Percentiles rank a stretch among this genome's conserved stretches.
Conservation (phyloP, 768 basidiomycete genomes). For the Termitomyces heimii region DNA sequence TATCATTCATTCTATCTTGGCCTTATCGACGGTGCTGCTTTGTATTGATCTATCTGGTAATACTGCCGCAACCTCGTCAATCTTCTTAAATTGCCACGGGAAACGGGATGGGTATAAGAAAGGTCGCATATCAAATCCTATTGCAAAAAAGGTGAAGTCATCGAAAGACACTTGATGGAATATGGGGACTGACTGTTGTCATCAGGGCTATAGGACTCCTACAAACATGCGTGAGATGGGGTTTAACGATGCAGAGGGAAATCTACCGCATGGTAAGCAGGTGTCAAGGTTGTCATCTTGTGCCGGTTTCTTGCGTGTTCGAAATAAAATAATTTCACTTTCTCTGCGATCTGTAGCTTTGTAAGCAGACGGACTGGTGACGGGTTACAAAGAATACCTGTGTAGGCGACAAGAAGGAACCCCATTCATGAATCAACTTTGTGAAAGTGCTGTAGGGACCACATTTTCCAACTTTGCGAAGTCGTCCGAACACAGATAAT, state of each 20-base stretch:
- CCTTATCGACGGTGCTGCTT: conserved; percentile 26
- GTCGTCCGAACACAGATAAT: conserved; percentile 85
- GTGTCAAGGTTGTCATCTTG: conserved; percentile 97
- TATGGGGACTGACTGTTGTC: conserved; percentile 71
- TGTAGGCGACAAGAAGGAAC: conserved; percentile 69
- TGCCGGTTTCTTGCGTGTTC: conserved; percentile 95
- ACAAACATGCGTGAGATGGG: neutral
- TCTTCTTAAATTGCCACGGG: conserved; percentile 95
- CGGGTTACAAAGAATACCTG: conserved; percentile 42
- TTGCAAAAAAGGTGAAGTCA: conserved; percentile 7
- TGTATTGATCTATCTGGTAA: conserved; percentile 65
- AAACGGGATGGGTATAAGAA: conserved; percentile 95
- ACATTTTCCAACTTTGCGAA: conserved; percentile 95
- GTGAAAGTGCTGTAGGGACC: conserved; percentile 98
- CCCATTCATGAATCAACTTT: conserved; percentile 94
- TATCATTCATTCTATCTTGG: conserved; percentile 38
- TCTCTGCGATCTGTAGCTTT: conserved; percentile 75
- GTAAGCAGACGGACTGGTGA: neutral
- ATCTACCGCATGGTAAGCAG: conserved; percentile 88
- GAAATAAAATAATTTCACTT: conserved; percentile 97
- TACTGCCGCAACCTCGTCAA: conserved; percentile 76
- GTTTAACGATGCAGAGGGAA: neutral
- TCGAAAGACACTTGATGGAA: neutral
- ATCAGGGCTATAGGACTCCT: conserved; percentile 97
- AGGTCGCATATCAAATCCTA: conserved; percentile 92